Base-by-base conservation (phyloP, 371 early-diverging fungal genomes). In the Mucor lusitanicus region DNA sequence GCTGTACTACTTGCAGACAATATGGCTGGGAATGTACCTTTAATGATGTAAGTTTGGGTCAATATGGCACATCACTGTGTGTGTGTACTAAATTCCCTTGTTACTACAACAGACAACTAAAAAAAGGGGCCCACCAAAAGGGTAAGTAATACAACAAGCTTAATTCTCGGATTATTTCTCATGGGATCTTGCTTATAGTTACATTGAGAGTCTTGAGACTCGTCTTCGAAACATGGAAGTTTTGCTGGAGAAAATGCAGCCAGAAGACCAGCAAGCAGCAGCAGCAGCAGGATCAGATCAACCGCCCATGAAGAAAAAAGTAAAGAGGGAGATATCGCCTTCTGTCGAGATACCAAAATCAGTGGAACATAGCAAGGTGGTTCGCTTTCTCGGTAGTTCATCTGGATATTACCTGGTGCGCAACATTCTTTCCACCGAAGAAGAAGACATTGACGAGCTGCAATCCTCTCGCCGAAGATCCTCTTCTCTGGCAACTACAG, bases 11-110 rank as follows among this genome's bases (percentile, higher is more conserved):
- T 1, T 82, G 82, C 46, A 67, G 63, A 42, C 82, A 82, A 57
- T 79, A 79, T 32, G 78, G 70, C 27, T 82, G 82, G 80, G 78
- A 79, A 61, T 82, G 82, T 37, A 82, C 82, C 21, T 82, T 79
- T 61, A 74, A 79, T 57, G 82, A 82, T 69, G 81, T 81, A 74
- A 69, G 73, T 48, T 70, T 28, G 27, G 61, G 19, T 46, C 2
- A 32, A 33, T 23, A 46, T 62, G 33, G 63, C 21, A 56, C 40
- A 40, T 40, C 17, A 40, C 15, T 56, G 23, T 59, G 50, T 57
- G 46, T 19, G 37, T 35, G 30, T 35, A 61, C 15, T 23, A 21
- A n/a, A 39, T 35, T 25, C 50, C 37, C 50, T 42, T 44, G 12
- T 59, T 58, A 53, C 46, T 19, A 59, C 15, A 8, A 44, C 48